phyloP scores from a whole-genome alignment of 441 rosid species.

The Erodium texanum region DNA sequence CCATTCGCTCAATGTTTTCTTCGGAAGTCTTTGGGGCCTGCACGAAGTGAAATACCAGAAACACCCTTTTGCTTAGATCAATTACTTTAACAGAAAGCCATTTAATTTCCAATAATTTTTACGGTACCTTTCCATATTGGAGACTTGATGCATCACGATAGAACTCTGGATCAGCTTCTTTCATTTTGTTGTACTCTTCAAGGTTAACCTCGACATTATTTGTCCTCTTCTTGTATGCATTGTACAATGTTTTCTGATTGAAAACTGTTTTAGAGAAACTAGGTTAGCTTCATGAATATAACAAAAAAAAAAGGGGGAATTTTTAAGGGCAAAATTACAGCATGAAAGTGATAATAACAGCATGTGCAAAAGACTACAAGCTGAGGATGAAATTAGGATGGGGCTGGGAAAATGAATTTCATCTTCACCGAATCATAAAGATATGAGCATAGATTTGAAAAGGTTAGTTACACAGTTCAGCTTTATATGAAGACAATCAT shows the following conservation, averaged over 20 bases:
- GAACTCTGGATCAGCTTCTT: slow-evolving; percentile 95
- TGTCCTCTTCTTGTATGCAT: slow-evolving; percentile 79
- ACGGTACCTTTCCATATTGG: slow-evolving; percentile 77
- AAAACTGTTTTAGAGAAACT: slow-evolving; percentile 41
- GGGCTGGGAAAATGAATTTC: not conserved
- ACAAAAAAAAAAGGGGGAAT: too few relatives aligned
- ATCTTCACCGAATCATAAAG: not conserved
- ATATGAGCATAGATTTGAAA: not conserved
- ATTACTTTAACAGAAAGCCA: too few relatives aligned
- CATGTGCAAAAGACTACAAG: not conserved
- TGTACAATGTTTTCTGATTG: slow-evolving; percentile 77
- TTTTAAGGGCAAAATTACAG: not conserved
- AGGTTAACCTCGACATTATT: slow-evolving; percentile 60
- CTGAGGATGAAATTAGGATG: not conserved
- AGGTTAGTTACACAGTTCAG: too few relatives aligned
- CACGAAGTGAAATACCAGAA: slow-evolving; percentile 13
- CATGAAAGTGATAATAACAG: not conserved
- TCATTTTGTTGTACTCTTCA: slow-evolving; percentile 83
- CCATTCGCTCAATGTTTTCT: slow-evolving; percentile 78
- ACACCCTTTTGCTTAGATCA: not conserved
- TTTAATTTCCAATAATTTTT: too few relatives aligned
- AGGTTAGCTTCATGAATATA: slow-evolving; percentile 19
- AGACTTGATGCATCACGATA: slow-evolving; percentile 94
- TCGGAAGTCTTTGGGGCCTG: slow-evolving; percentile 74
- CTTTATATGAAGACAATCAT: not conserved